These are phyloP conservation scores for Xylariaceae sp. DNA, from an alignment of 2,329 filamentous ascomycete species.

Conservation along the genomic window DNA sequence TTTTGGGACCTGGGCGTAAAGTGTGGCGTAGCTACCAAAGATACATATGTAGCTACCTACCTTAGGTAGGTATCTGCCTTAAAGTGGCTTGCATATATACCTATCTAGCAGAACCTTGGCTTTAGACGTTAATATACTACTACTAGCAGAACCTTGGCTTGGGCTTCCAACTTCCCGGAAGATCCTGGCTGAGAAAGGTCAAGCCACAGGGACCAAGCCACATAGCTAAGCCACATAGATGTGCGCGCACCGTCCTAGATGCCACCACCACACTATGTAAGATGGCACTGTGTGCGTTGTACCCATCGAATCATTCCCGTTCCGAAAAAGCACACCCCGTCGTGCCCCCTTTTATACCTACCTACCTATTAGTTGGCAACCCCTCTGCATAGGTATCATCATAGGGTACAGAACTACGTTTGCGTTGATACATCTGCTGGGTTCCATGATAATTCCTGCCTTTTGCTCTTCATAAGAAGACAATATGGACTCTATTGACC, in stretches of 20 bases:
- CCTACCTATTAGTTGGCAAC: too few relatives aligned
- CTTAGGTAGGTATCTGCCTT: too few relatives aligned
- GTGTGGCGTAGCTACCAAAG: too few relatives aligned
- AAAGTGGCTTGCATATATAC: not conserved
- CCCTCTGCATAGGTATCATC: not conserved
- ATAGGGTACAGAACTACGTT: not conserved
- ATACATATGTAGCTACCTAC: too few relatives aligned
- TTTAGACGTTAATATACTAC: too few relatives aligned
- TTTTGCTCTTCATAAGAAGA: not conserved
- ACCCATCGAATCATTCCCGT: not conserved
- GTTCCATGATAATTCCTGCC: not conserved
- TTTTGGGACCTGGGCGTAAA: not conserved
- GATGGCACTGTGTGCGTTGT: not conserved
- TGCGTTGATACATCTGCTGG: not conserved
- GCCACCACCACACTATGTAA: not conserved
- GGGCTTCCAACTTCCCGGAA: not conserved
- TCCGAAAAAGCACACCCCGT: too few relatives aligned
- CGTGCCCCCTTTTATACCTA: too few relatives aligned
- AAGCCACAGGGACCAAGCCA: not conserved
- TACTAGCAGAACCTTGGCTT: too few relatives aligned
- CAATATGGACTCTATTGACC: slow-evolving; percentile 61
- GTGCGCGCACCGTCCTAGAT: not conserved
- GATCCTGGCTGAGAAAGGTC: not conserved
- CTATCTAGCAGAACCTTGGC: too few relatives aligned
- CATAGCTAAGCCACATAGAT: too few relatives aligned